Conservation (phyloP, 192 early-diverging fungal genomes). For the Chytriomyces confervae region DNA sequence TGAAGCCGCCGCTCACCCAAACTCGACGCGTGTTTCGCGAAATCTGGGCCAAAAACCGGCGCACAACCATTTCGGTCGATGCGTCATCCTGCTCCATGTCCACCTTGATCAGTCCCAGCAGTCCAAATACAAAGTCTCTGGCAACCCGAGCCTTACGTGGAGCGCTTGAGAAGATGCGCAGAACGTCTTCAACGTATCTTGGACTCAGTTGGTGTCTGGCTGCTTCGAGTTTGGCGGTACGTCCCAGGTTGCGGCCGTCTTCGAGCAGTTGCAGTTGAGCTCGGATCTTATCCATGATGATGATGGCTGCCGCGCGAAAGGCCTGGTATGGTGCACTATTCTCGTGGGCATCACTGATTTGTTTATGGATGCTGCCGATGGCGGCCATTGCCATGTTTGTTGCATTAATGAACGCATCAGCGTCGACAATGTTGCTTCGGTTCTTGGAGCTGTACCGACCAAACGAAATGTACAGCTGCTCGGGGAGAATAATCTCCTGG, state of each 20-base stretch:
- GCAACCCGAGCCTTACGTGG: neutral
- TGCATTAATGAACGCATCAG: neutral
- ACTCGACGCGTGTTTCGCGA: neutral
- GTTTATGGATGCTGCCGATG: neutral
- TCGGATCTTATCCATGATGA: neutral
- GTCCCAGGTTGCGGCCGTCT: neutral
- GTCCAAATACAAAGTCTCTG: slow-evolving; percentile 11
- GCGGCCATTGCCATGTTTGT: neutral
- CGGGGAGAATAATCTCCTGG: slow-evolving; percentile 21
- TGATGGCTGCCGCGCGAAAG: neutral
- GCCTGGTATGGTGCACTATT: neutral
- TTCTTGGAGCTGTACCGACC: neutral
- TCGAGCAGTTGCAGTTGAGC: neutral
- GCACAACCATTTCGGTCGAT: neutral
- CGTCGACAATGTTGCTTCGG: slow-evolving; percentile 18
- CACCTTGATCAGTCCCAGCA: slow-evolving; percentile 10
- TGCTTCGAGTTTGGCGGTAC: neutral
- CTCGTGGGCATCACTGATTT: neutral
- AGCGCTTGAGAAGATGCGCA: neutral
- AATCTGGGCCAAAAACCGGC: neutral
- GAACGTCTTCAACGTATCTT: slow-evolving; percentile 3
- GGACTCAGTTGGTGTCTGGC: neutral
- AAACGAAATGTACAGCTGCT: slow-evolving; percentile 13
- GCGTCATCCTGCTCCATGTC: neutral
- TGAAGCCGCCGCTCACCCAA: slow-evolving; percentile 18